Evolutionary conservation across 2,329 filamentous ascomycete genomes (phyloP).

Genomic region (Ascochyta lentis): DNA sequence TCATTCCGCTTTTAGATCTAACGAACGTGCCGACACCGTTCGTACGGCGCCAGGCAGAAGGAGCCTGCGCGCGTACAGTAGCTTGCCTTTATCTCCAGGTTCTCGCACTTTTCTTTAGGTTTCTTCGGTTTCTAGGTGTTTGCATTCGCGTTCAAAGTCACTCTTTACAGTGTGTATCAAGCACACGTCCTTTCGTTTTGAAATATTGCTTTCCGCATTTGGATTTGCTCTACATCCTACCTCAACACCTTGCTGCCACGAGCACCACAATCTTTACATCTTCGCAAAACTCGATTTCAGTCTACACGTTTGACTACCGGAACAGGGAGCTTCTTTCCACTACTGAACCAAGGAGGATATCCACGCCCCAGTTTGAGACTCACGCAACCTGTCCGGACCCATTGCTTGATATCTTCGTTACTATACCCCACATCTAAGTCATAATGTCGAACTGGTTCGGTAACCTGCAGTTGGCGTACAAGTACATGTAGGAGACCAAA

Average conservation of each 20-base stretch:
- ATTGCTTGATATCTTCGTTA: neutral
- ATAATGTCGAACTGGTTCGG: constrained; percentile 46
- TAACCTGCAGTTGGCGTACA: constrained; percentile 45
- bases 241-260: neutral
- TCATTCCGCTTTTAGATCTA: constrained; percentile 45
- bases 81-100: constrained; percentile 34
- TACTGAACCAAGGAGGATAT: neutral
- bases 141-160: constrained; percentile 26
- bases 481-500: constrained; percentile 40
- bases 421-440: constrained; percentile 15
- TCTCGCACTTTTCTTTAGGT: constrained; percentile 24
- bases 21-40: constrained; percentile 30
- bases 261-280: neutral
- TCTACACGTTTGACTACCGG: neutral
- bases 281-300: neutral
- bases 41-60: constrained; percentile 36
- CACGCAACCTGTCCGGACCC: neutral
- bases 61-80: constrained; percentile 26
- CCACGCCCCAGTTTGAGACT: neutral
- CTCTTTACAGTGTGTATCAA: constrained; percentile 38
- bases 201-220: constrained; percentile 19
- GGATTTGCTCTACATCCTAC: constrained; percentile 24
- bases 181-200: constrained; percentile 47
- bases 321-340: neutral
- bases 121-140: constrained; percentile 30